Evolutionary conservation across 108 stramenopile genomes (phyloP), one percentile per base, ranked within the genome.

Genomic region (Skeletonema costatum): DNA sequence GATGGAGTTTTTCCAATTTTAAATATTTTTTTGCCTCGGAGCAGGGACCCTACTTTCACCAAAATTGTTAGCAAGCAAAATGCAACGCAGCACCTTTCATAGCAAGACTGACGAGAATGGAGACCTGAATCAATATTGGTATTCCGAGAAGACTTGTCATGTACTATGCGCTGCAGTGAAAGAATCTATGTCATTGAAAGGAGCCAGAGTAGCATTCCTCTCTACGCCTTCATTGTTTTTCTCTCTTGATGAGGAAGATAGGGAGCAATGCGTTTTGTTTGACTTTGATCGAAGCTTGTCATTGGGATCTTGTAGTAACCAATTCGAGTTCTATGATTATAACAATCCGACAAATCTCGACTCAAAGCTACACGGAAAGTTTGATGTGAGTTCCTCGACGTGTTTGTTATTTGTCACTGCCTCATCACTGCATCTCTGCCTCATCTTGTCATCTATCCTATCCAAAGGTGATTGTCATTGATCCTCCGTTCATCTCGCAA

Each of bases 91-190:
- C 44, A 48, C 50, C 8, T 82, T 82, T 42, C 71, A 72, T 38
- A 65, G 58, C 46, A 33, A 46, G 62, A 82, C 60, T 6, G 13
- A 32, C 33, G 86, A 89, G 60, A 85, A 86, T 17, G 60, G 62
- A 32, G 60, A 85, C 32, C 74, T 92, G 19, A 94, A 94, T 60
- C 93, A 94, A 73, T 94, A 94, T 61, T 94, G 92, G 92, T 94
- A 91, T 77, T 86, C 85, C 0, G 44, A 77, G 44, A 44, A 56
- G 5, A 91, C 92, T 0, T 87, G 92, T 31, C 72, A 86, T 0
- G 74, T 71, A 4, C 71, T 94, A 2, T 76, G 82, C 32, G 75
- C 85, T 10, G 71, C 84, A 11, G 65, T 86, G 0, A 33, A 70
- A 66, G 82, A 83, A 25, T 59, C 73, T 32, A 17, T 70, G 12